Evolutionary conservation across 176 grass and related monocot species (phyloP).

Genomic region (Zizania latifolia): DNA sequence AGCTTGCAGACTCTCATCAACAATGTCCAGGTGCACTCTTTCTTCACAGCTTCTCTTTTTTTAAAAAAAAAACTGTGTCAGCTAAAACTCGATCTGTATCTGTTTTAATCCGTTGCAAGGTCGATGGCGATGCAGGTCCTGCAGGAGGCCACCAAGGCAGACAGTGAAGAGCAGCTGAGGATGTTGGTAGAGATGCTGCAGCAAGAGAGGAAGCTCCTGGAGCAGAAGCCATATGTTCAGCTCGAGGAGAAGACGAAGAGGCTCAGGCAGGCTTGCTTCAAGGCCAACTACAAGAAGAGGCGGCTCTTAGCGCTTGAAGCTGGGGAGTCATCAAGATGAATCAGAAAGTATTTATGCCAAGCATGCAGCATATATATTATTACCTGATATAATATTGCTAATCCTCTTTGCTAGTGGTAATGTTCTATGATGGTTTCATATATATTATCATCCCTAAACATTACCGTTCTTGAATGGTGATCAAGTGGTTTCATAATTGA

Average conservation of each 20-base stretch:
- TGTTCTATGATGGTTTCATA: too few species aligned
- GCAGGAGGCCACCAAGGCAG: slow-evolving; percentile 40
- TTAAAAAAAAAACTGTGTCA: not conserved
- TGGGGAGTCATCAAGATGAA: slow-evolving; percentile 11
- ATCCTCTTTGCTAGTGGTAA: not conserved
- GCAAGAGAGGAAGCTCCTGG: slow-evolving; percentile 44
- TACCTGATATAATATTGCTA: not conserved
- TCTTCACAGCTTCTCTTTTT: not conserved
- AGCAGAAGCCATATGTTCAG: slow-evolving; percentile 48
- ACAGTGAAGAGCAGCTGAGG: slow-evolving; percentile 24
- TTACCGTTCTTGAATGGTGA: too few species aligned
- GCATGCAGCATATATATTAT: not conserved
- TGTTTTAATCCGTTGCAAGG: not conserved
- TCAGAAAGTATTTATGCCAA: not conserved
- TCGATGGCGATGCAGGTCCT: not conserved
- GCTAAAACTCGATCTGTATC: not conserved
- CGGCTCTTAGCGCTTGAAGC: slow-evolving; percentile 30
- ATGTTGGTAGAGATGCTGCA: slow-evolving; percentile 43
- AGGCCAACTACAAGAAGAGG: slow-evolving; percentile 65
- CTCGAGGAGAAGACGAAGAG: slow-evolving; percentile 65
- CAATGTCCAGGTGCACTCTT: slow-evolving; percentile 44
- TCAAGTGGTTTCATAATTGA: too few species aligned
- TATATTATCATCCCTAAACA: too few species aligned
- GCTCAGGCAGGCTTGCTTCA: slow-evolving; percentile 70
- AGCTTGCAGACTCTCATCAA: slow-evolving; percentile 56